Base-by-base conservation (phyloP, 495 filamentous ascomycete genomes). In the Aspergillus saccharolyticus region DNA sequence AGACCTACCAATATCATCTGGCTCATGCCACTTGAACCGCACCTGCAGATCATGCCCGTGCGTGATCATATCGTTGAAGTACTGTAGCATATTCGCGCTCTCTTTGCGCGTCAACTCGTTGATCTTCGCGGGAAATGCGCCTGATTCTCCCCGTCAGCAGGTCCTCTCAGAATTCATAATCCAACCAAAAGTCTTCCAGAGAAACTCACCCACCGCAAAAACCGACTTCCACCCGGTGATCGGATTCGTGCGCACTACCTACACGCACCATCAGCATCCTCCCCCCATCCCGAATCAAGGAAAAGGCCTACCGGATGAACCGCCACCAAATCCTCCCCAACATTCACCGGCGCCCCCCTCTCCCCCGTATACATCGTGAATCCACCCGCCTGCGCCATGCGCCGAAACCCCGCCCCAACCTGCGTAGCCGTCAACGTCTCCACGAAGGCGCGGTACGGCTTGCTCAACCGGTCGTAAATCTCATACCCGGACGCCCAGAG, bases 151-250 rank as follows among this genome's bases (percentile, higher is more conserved):
- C 8, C n/a, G 45, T 57, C n/a, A 49, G 17, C 69, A 50, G n/a
- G n/a, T 81, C 15, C 10, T 14, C 16, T n/a, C 19, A 14, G 24
- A 21, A 17, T 17, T 6, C 19, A n/a, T n/a, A n/a, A n/a, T n/a
- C n/a, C n/a, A n/a, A n/a, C n/a, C 42, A 22, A 28, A 22, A 2
- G 18, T 42, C 7, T 16, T 19, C 2, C 33, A 28, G 25, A 30
- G 25, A 4, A 49, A 20, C 21, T 4, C 52, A 68, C 66, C 85
- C 17, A 84, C 74, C 0, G 79, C 78, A 62, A 87, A 91, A n/a
- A 92, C 71, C n/a, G 67, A 74, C 71, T 88, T 89, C 87, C 88
- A 90, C 15, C 88, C 87, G 0, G 88, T 89, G 1, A 90, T 82
- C 0, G 88, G 87, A 67, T 90, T 88, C 21, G 87, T 90, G 24